These are phyloP conservation scores for Strobilomyces confusus DNA, from an alignment of 768 basidiomycete species.

Conservation along the genomic window DNA sequence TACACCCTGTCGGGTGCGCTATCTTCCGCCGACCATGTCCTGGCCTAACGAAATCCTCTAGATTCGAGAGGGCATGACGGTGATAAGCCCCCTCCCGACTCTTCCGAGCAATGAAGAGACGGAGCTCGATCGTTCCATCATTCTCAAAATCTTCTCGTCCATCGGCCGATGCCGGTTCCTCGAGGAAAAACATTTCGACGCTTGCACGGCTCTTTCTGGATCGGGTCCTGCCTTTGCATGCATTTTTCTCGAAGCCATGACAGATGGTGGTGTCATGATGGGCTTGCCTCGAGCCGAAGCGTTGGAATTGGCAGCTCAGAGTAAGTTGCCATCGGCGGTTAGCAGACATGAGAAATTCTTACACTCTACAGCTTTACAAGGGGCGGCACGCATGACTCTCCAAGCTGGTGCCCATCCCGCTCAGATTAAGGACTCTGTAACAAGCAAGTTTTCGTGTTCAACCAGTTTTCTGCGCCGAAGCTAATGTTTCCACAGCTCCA, in stretches of 20 bases:
- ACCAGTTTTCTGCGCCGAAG: neutral
- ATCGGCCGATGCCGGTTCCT: constrained; percentile 95
- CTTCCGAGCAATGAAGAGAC: constrained; percentile 36
- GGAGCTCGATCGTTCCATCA: constrained; percentile 65
- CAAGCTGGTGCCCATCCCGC: constrained; percentile 90
- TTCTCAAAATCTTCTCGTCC: constrained; percentile 93
- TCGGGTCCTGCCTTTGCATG: constrained; percentile 97
- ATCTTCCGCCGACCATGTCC: neutral
- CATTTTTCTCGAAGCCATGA: constrained; percentile 96
- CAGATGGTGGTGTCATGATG: constrained; percentile 99
- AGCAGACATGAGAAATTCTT: neutral
- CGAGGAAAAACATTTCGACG: constrained; percentile 98
- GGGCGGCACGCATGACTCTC: constrained; percentile 92
- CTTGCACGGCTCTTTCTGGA: constrained; percentile 93
- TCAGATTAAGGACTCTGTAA: constrained; percentile 95
- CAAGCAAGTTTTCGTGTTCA: constrained; percentile 55
- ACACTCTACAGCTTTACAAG: constrained; percentile 72
- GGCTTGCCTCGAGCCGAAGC: constrained; percentile 92
- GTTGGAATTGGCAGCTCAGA: constrained; percentile 91
- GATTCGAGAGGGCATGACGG: constrained; percentile 99
- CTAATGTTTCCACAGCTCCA: constrained; percentile 58
- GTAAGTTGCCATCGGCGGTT: constrained; percentile 41
- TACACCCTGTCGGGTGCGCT: constrained; percentile 85
- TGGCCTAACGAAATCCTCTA: constrained; percentile 28
- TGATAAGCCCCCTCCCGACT: constrained; percentile 70